Percentiles rank a stretch among this genome's conserved stretches.
Evolutionary conservation across 352 stramenopile species (phyloP).

Genomic region (Peronospora belbahrii): DNA sequence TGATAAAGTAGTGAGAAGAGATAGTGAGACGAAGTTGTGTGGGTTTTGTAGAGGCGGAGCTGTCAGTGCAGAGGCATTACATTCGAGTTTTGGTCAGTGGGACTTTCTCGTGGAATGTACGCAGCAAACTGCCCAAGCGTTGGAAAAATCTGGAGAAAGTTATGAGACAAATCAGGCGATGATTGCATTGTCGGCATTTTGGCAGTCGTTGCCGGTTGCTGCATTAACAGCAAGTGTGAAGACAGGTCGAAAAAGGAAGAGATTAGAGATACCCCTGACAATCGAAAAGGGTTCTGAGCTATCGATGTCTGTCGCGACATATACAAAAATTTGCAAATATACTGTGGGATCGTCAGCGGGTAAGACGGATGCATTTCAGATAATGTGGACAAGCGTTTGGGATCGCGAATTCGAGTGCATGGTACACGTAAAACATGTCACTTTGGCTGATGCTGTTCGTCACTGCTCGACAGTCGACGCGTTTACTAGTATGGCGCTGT

Average conservation of each 20-base stretch:
- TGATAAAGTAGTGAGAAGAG: not conserved
- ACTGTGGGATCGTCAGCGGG: not conserved
- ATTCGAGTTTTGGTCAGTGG: slow-evolving; percentile 13
- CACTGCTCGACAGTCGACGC: slow-evolving; percentile 33
- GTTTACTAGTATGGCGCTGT: slow-evolving; percentile 15
- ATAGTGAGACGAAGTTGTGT: slow-evolving; percentile 6
- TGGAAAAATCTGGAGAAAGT: slow-evolving; percentile 19
- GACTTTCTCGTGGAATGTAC: slow-evolving; percentile 20
- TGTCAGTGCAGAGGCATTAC: slow-evolving; percentile 7
- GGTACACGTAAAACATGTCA: slow-evolving; percentile 3
- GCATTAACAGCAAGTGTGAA: slow-evolving; percentile 1
- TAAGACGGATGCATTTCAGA: not conserved
- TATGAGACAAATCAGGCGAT: slow-evolving; percentile 17
- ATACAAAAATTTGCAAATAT: slow-evolving; percentile 10
- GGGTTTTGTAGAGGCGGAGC: slow-evolving; percentile 22
- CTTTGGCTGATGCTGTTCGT: slow-evolving; percentile 17
- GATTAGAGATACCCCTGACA: slow-evolving; percentile 7
- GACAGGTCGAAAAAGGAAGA: slow-evolving; percentile 8
- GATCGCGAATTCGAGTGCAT: slow-evolving; percentile 21
- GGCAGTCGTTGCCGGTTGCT: slow-evolving; percentile 9
- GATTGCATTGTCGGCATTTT: slow-evolving; percentile 17
- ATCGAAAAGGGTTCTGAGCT: not conserved
- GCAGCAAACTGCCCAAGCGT: slow-evolving; percentile 7
- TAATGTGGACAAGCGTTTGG: slow-evolving; percentile 33
- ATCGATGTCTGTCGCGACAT: slow-evolving; percentile 8